Evolutionary conservation across 192 early-diverging fungal genomes (phyloP), one percentile per base, ranked within the genome.

Genomic region (Tieghemiomyces parasiticus): DNA sequence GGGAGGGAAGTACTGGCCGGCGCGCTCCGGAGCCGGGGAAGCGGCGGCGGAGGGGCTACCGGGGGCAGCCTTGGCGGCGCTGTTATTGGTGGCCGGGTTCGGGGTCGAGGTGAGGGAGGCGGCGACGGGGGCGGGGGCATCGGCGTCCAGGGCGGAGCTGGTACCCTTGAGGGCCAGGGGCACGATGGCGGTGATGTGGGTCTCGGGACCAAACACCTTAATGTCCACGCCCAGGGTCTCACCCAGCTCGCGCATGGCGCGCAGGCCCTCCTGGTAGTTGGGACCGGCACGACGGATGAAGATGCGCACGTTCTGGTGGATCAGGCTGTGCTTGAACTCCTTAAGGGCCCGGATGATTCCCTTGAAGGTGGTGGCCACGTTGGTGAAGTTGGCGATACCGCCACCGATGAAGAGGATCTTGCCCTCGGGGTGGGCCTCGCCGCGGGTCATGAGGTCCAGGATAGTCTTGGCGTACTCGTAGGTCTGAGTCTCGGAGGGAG

Each of bases 371-470:
- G 93, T 82, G 12, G 92, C 91, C 45, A 98, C 95, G 73, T 98
- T 98, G 73, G 95, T 98, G 62, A 98, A 98, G 84, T 98, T 98
- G 72, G 95, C 95, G 64, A 98, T 98, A 71, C 95, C 95, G 67
- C 95, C 95, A 66, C 95, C 95, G 71, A 98, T 94, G 72, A 98
- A 92, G 51, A 98, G 78, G 63, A 96, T 83, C 71, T 98, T 98
- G 67, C 95, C 95, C 22, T 91, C 83, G 60, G 88, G 83, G 70
- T 93, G 80, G 46, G 73, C 71, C 14, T 72, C 63, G 51, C 83
- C 84, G 61, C 93, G 91, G 28, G 95, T 98, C 95, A 98, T 98
- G 53, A 98, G 75, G 62, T 98, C 95, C 32, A 98, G 74, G 56
- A 98, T 93, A 31, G 95, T 98, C 78, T 94, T 95, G 65, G 92